These are phyloP conservation scores for Cytospora piceae DNA, from an alignment of 2,329 filamentous ascomycete species.

Conservation along the genomic window DNA sequence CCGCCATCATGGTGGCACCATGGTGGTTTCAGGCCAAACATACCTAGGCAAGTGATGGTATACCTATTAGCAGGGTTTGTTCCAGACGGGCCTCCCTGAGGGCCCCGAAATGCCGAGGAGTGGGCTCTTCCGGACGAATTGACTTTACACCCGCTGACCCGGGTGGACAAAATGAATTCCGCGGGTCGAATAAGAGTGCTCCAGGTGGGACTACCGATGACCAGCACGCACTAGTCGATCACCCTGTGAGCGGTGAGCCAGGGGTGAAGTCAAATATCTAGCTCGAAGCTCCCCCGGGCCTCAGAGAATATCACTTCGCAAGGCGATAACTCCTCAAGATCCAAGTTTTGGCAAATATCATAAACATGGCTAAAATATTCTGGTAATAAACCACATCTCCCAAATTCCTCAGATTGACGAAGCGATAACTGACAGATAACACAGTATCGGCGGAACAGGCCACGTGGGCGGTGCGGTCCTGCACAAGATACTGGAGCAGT, in stretches of 20 bases:
- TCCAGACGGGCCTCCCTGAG: too few relatives aligned
- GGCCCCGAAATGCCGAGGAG: too few relatives aligned
- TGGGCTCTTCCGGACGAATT: too few relatives aligned
- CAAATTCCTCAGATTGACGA: not conserved
- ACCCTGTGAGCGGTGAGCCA: conserved; percentile 1
- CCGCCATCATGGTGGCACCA: too few relatives aligned
- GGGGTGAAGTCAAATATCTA: not conserved
- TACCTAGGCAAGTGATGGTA: too few relatives aligned
- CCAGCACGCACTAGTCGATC: not conserved
- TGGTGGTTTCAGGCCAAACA: not conserved
- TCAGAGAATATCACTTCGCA: not conserved
- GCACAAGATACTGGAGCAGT: conserved; percentile 27
- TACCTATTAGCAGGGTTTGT: too few relatives aligned
- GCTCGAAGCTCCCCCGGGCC: too few relatives aligned
- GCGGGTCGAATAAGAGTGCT: not conserved
- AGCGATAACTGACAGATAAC: conserved; percentile 26
- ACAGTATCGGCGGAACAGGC: conserved; percentile 37
- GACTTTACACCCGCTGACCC: too few relatives aligned
- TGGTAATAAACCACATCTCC: not conserved
- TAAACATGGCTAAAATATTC: conserved; percentile 16
- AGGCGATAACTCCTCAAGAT: not conserved
- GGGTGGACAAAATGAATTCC: not conserved
- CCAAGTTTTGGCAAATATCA: not conserved
- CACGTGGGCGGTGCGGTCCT: conserved; percentile 33
- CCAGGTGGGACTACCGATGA: not conserved